These are phyloP conservation scores for Rhynchosporium graminicola DNA, from an alignment of 2,329 filamentous ascomycete genomes.

Conservation along the genomic window DNA sequence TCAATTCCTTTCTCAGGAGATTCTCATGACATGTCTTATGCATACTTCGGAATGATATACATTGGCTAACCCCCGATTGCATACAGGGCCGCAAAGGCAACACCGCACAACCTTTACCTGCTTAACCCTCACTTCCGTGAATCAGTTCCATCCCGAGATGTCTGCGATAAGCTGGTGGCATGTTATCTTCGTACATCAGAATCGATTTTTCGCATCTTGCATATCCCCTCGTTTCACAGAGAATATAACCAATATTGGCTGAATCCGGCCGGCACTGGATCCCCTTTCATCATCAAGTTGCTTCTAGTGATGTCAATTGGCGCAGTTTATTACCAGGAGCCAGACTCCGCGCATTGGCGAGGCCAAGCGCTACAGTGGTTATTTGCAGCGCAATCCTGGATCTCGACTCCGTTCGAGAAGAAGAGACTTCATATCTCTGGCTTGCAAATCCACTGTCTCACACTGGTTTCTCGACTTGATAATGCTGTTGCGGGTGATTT, in stretches of 20 bases:
- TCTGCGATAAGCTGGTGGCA: conserved; percentile 42
- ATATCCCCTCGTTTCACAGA: conserved; percentile 48
- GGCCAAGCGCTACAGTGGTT: conserved; percentile 31
- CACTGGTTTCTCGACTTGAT: conserved; percentile 51
- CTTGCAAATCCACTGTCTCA: conserved; percentile 55
- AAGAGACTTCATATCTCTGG: conserved; percentile 49
- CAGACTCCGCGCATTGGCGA: conserved; percentile 20
- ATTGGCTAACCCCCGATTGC: no score
- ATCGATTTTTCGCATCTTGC: conserved; percentile 47
- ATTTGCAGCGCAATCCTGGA: conserved; percentile 32
- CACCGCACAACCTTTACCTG: conserved; percentile 22
- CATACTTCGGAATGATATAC: no score
- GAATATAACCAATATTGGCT: conserved; percentile 48
- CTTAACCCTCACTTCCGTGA: conserved; percentile 26
- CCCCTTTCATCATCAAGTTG: conserved; percentile 29
- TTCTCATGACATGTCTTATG: no score
- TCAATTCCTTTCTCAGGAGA: no score
- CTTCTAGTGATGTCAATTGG: conserved; percentile 36
- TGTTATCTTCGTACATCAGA: conserved; percentile 48
- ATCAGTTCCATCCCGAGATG: conserved; percentile 25
- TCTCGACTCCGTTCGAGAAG: conserved; percentile 46
- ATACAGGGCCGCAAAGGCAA: conserved; percentile 25
- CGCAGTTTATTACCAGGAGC: conserved; percentile 27
- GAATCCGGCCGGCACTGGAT: conserved; percentile 27
- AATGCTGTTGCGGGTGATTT: conserved; percentile 52